Evolutionary conservation across 2,329 filamentous ascomycete genomes (phyloP).

Genomic region (Paecilomyces niveus): DNA sequence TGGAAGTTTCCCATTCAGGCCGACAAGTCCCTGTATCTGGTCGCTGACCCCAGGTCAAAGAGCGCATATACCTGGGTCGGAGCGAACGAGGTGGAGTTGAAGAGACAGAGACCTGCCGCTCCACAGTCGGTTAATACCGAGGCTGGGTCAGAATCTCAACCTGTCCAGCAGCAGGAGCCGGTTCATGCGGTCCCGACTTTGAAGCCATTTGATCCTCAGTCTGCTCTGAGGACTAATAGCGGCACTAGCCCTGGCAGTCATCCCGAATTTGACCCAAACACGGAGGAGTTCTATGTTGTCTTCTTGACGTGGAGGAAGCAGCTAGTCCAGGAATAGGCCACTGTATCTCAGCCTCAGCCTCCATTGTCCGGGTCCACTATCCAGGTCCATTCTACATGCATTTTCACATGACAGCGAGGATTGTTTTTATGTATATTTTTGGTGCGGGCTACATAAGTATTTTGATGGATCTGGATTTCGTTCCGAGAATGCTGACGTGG

Average conservation of each 20-base stretch:
- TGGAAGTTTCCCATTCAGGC: constrained; percentile 11
- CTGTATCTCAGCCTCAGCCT: no score
- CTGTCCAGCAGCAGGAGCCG: not conserved
- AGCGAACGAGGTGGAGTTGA: not conserved
- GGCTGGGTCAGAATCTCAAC: not conserved
- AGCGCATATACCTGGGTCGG: not conserved
- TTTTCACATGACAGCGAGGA: no score
- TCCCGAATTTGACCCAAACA: not conserved
- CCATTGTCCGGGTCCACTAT: no score
- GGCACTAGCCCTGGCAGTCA: not conserved
- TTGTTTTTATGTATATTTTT: no score
- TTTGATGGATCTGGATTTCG: no score
- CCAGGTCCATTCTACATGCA: no score
- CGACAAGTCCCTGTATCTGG: not conserved
- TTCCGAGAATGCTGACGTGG: no score
- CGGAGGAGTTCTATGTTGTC: not conserved
- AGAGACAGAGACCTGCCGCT: not conserved
- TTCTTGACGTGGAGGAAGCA: not conserved
- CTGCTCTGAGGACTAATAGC: not conserved
- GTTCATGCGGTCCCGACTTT: not conserved
- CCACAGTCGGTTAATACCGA: not conserved
- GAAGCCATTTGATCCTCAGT: not conserved
- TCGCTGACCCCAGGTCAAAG: not conserved
- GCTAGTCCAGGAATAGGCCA: not conserved
- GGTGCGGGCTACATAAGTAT: no score